phyloP scores from a whole-genome alignment of 805 yeast genomes.

The Zygoascus tannicola region DNA sequence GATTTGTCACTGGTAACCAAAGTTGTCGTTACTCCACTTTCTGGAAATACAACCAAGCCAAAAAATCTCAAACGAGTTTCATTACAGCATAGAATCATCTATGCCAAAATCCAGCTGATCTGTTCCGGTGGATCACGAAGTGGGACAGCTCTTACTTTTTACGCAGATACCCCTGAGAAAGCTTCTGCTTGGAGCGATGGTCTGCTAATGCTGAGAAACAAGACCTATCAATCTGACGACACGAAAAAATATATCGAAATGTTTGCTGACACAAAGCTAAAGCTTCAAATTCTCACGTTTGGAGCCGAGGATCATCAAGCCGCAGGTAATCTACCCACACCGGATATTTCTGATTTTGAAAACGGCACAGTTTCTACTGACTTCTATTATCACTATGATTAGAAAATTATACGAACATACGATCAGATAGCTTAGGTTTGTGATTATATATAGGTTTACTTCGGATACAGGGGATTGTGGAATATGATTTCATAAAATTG shows the following conservation, averaged over 20 bases:
- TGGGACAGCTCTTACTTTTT: conserved; percentile 46
- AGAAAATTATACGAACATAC: too few relatives aligned
- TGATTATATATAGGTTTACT: too few relatives aligned
- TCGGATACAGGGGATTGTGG: too few relatives aligned
- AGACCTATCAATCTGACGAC: conserved; percentile 33
- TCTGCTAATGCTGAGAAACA: conserved; percentile 41
- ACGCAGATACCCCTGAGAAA: conserved; percentile 58
- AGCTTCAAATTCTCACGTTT: conserved; percentile 41
- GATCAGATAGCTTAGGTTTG: too few relatives aligned
- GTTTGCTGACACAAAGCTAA: conserved; percentile 38
- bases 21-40: conserved; percentile 36
- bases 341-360: conserved; percentile 5
- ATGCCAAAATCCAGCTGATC: conserved; percentile 46
- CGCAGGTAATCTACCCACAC: neutral
- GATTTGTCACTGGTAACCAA: conserved; percentile 32
- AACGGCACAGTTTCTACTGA: conserved; percentile 10
- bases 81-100: conserved; percentile 47
- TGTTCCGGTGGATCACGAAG: conserved; percentile 29
- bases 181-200: conserved; percentile 77
- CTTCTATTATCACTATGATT: conserved; percentile 17
- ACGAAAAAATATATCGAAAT: conserved; percentile 37
- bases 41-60: conserved; percentile 23
- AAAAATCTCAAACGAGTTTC: conserved; percentile 40
- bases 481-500: too few relatives aligned
- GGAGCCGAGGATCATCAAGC: conserved; percentile 23